Evolutionary conservation across 345 rosid genomes (phyloP).

Genomic region (Acer negundo): DNA sequence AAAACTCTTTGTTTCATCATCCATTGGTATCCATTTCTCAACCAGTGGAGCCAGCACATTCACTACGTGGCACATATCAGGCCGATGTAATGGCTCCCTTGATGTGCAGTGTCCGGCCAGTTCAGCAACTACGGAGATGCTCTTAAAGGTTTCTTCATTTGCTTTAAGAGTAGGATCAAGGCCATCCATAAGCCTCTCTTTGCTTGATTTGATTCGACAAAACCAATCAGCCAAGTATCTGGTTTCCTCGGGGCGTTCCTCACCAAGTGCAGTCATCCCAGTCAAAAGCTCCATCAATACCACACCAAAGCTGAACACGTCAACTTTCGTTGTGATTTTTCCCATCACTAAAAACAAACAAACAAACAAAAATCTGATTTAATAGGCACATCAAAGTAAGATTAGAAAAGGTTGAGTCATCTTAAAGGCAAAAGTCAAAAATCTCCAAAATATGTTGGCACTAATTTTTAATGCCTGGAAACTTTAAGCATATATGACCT

Average conservation of each 20-base stretch:
- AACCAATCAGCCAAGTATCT: slow-evolving; percentile 57
- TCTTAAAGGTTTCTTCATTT: slow-evolving; percentile 37
- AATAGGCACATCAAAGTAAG: not conserved
- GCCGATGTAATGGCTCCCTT: slow-evolving; percentile 51
- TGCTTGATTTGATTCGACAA: slow-evolving; percentile 42
- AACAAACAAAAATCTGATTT: not conserved
- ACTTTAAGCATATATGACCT: not conserved
- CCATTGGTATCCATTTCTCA: slow-evolving; percentile 48
- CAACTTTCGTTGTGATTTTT: slow-evolving; percentile 53
- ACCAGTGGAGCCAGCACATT: slow-evolving; percentile 43
- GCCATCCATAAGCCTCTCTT: slow-evolving; percentile 39
- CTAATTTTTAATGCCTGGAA: not conserved
- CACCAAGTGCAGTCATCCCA: slow-evolving; percentile 47
- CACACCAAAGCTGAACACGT: slow-evolving; percentile 54
- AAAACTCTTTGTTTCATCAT: slow-evolving; percentile 25
- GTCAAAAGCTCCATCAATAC: slow-evolving; percentile 56
- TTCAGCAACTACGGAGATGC: slow-evolving; percentile 39
- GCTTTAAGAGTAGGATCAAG: slow-evolving; percentile 38
- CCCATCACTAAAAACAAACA: slow-evolving; percentile 45
- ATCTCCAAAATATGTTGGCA: not conserved
- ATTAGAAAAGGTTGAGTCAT: not conserved
- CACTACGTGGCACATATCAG: slow-evolving; percentile 56
- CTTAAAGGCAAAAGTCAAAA: not conserved
- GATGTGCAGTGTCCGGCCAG: slow-evolving; percentile 56
- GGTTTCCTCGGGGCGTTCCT: slow-evolving; percentile 49